phyloP scores from a whole-genome alignment of 106 monocot genomes.

The Phalaenopsis equestris region DNA sequence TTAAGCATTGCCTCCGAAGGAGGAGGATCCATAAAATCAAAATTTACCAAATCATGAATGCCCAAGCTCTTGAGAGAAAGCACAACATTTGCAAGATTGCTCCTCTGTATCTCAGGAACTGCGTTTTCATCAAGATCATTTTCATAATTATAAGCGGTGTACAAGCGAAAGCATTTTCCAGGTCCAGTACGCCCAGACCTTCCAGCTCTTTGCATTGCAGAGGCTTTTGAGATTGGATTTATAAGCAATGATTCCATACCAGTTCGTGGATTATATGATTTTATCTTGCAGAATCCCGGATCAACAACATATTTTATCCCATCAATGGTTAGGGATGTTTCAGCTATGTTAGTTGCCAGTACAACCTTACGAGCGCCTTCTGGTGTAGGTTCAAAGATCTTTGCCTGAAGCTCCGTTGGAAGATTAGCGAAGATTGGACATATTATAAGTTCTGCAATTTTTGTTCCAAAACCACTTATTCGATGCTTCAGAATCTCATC shows the following conservation, averaged over 20 bases:
- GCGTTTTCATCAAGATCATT: slow-evolving; percentile 88
- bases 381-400: slow-evolving; percentile 81
- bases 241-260: slow-evolving; percentile 86
- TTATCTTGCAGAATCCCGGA: slow-evolving; percentile 86
- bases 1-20: slow-evolving; percentile 82
- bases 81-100: slow-evolving; percentile 91
- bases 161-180: slow-evolving; percentile 86
- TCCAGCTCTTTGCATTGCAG: slow-evolving; percentile 94
- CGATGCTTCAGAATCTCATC: slow-evolving; percentile 79
- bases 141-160: slow-evolving; percentile 83
- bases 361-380: slow-evolving; percentile 83
- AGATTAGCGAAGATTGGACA: slow-evolving; percentile 94
- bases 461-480: slow-evolving; percentile 64
- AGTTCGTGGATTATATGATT: slow-evolving; percentile 84
- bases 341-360: slow-evolving; percentile 91
- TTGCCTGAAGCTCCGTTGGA: slow-evolving; percentile 83
- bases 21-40: slow-evolving; percentile 97
- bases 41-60: slow-evolving; percentile 79
- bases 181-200: slow-evolving; percentile 93
- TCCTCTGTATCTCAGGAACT: slow-evolving; percentile 88
- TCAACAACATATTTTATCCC: slow-evolving; percentile 96
- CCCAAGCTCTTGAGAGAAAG: slow-evolving; percentile 85
- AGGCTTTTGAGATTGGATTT: slow-evolving; percentile 85
- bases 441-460: slow-evolving; percentile 78
- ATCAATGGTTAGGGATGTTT: slow-evolving; percentile 91